Evolutionary conservation across 306 rosid genomes (phyloP).

Genomic region (Purshia tridentata): DNA sequence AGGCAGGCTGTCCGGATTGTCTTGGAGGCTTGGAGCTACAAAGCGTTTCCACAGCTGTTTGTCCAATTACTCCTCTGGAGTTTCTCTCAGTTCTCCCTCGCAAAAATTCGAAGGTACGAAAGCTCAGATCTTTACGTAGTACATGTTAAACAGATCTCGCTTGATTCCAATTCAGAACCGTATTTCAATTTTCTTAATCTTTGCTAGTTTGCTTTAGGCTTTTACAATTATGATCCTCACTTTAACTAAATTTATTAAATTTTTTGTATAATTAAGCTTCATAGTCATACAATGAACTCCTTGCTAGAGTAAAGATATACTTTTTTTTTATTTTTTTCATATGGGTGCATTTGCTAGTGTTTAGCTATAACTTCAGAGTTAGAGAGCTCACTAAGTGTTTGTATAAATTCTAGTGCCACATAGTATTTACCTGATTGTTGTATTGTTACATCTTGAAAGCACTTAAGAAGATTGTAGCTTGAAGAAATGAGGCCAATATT

Average conservation of each 20-base stretch:
- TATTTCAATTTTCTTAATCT: not conserved
- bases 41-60: constrained; percentile 5
- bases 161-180: not conserved
- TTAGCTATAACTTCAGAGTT: not conserved
- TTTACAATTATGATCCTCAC: not conserved
- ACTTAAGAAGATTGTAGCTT: constrained; percentile 17
- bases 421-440: not conserved
- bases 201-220: not conserved
- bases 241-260: not conserved
- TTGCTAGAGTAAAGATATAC: constrained; percentile 2
- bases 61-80: constrained; percentile 18
- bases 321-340: not conserved
- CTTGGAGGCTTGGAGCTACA: constrained; percentile 1
- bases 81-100: constrained; percentile 14
- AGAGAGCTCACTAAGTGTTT: not conserved
- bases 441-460: constrained; percentile 23
- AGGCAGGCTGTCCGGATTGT: not conserved
- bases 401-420: not conserved
- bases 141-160: constrained; percentile 26
- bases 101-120: constrained; percentile 37
- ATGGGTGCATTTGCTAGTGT: constrained; percentile 12
- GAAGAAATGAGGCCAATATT: constrained; percentile 65
- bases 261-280: not conserved
- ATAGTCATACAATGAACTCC: not conserved
- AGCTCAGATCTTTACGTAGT: not conserved